Conservation (phyloP, 768 basidiomycete species). For the Tricholoma terreum region DNA sequence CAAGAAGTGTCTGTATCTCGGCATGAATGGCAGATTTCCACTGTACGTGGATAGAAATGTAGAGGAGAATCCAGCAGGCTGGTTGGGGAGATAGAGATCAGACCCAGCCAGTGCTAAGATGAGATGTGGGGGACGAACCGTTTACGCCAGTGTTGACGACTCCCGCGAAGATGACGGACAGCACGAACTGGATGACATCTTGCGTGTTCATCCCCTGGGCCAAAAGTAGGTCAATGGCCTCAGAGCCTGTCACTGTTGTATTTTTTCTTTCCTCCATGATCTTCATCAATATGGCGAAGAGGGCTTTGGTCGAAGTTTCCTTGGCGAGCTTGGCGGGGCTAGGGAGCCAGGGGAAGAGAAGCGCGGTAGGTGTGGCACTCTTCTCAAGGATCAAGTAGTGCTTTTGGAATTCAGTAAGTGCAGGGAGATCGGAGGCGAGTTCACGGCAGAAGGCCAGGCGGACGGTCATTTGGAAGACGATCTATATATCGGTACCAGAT, state of each 20-base stretch:
- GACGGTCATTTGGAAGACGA: constrained; percentile 29
- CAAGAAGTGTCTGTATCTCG: constrained; percentile 31
- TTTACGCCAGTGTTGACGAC: constrained; percentile 25
- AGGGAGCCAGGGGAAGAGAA: constrained; percentile 35
- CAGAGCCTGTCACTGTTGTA: constrained; percentile 20
- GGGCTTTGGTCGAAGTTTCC: constrained; percentile 25
- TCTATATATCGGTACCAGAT: constrained; percentile 8
- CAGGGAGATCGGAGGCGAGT: constrained; percentile 18
- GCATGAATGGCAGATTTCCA: constrained; percentile 31
- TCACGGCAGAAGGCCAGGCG: constrained; percentile 29
- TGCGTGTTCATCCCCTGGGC: constrained; percentile 24
- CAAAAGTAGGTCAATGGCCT: constrained; percentile 36
- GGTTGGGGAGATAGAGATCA: background rate
- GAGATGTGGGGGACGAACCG: background rate
- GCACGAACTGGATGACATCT: constrained; percentile 28
- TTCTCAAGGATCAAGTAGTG: constrained; percentile 27
- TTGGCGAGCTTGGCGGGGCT: constrained; percentile 27
- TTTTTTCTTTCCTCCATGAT: constrained; percentile 27
- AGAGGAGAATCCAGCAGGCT: constrained; percentile 38
- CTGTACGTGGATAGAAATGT: constrained; percentile 28
- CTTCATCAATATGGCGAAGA: constrained; percentile 23
- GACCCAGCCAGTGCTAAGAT: background rate
- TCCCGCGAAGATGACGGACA: constrained; percentile 35
- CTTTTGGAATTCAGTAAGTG: constrained; percentile 16
- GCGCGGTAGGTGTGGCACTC: constrained; percentile 29